Evolutionary conservation across 176 grass and related monocot genomes (phyloP).

Genomic region (Paspalum notatum): DNA sequence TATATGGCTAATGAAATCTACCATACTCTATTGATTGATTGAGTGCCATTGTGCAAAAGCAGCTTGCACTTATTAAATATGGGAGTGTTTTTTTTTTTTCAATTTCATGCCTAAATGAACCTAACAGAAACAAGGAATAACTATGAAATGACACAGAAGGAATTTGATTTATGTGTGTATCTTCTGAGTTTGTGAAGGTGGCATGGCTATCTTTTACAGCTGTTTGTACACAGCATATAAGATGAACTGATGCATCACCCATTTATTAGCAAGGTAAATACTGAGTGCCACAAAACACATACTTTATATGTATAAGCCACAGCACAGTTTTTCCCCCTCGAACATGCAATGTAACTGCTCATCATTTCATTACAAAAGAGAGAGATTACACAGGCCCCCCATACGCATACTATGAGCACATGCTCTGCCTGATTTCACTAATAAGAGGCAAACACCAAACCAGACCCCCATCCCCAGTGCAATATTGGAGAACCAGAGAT

Average conservation of each 20-base stretch:
- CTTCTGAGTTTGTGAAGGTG: constrained; percentile 16
- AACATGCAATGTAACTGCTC: too few relatives aligned
- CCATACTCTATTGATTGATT: constrained; percentile 14
- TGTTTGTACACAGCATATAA: neutral
- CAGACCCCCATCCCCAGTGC: too few relatives aligned
- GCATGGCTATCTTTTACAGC: neutral
- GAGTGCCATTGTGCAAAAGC: neutral
- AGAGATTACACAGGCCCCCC: too few relatives aligned
- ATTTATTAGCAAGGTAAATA: constrained; percentile 21
- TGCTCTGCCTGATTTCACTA: too few relatives aligned
- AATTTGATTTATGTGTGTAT: constrained; percentile 23
- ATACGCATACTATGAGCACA: too few relatives aligned
- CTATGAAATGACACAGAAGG: constrained; percentile 1
- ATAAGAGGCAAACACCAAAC: too few relatives aligned
- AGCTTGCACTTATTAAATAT: constrained; percentile 18
- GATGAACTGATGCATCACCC: neutral
- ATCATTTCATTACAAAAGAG: too few relatives aligned
- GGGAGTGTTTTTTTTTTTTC: neutral
- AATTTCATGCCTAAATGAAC: neutral
- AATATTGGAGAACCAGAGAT: too few relatives aligned
- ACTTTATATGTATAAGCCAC: too few relatives aligned
- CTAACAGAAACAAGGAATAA: neutral
- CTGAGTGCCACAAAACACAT: neutral
- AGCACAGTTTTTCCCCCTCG: too few relatives aligned
- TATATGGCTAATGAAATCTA: constrained; percentile 20